These are phyloP conservation scores for Fusarium annulatum DNA, from an alignment of 2,329 filamentous ascomycete species.

Conservation along the genomic window DNA sequence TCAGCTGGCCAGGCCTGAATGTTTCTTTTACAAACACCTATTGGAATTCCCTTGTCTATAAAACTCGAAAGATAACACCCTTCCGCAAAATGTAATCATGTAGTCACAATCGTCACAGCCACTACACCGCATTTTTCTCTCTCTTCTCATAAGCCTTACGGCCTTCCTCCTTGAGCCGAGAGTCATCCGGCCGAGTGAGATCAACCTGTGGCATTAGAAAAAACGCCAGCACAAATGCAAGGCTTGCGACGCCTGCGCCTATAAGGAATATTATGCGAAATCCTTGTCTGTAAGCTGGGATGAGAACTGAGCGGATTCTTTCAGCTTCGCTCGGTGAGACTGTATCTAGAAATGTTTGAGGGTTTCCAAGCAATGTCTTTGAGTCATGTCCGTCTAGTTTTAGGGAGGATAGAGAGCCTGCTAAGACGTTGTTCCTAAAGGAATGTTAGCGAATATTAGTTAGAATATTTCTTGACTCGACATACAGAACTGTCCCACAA, in stretches of 20 bases:
- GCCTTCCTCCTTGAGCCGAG: slow-evolving; percentile 51
- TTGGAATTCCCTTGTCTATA: not conserved
- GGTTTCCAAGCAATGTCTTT: slow-evolving; percentile 49
- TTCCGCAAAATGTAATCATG: not conserved
- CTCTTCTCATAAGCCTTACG: slow-evolving; percentile 37
- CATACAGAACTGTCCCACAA: slow-evolving; percentile 53
- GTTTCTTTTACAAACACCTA: not conserved
- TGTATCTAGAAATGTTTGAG: slow-evolving; percentile 47
- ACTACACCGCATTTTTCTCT: not conserved
- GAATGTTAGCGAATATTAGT: not conserved
- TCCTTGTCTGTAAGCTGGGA: slow-evolving; percentile 51
- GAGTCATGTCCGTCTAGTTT: slow-evolving; percentile 35
- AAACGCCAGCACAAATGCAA: slow-evolving; percentile 53
- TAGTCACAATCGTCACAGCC: not conserved
- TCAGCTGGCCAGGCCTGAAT: too few species aligned
- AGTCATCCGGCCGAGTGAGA: slow-evolving; percentile 52
- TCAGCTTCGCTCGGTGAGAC: slow-evolving; percentile 46
- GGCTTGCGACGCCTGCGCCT: slow-evolving; percentile 49
- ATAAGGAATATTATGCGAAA: slow-evolving; percentile 55
- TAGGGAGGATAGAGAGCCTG: slow-evolving; percentile 44
- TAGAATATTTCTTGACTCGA: not conserved
- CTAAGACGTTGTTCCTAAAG: slow-evolving; percentile 53
- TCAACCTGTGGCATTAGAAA: slow-evolving; percentile 55
- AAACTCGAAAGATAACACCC: not conserved
- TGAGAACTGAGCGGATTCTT: slow-evolving; percentile 45